phyloP scores from a whole-genome alignment of 2,329 filamentous ascomycete species.

The Pseudopithomyces chartarum region DNA sequence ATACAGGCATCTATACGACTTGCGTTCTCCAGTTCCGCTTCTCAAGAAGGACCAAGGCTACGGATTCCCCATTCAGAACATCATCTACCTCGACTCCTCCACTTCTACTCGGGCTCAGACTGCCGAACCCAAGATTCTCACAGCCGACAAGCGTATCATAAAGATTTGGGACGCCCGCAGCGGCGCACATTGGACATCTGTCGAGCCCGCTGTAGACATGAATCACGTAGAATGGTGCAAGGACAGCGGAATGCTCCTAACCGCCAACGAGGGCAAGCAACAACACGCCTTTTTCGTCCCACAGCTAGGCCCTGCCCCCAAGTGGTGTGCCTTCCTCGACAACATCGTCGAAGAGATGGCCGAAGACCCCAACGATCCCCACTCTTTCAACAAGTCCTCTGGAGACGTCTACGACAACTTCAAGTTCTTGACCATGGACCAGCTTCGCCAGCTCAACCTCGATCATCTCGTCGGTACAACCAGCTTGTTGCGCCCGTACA shows the following conservation, averaged over 20 bases:
- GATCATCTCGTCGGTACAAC: slow-evolving; percentile 90
- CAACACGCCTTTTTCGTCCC: slow-evolving; percentile 96
- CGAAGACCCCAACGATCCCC: slow-evolving; percentile 71
- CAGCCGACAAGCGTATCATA: slow-evolving; percentile 92
- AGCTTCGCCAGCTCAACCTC: slow-evolving; percentile 83
- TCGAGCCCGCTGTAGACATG: slow-evolving; percentile 92
- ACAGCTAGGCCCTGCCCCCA: slow-evolving; percentile 88
- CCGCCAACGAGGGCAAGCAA: slow-evolving; percentile 93
- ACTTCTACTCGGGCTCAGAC: slow-evolving; percentile 69
- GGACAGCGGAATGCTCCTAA: slow-evolving; percentile 91
- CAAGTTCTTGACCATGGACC: slow-evolving; percentile 91
- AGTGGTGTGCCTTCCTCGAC: slow-evolving; percentile 96
- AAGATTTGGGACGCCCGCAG: slow-evolving; percentile 90
- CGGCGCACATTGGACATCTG: slow-evolving; percentile 90
- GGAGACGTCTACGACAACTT: slow-evolving; percentile 97
- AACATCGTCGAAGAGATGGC: slow-evolving; percentile 99
- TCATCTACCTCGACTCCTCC: slow-evolving; percentile 71
- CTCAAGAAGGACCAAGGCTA: slow-evolving; percentile 96
- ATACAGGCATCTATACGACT: slow-evolving; percentile 75
- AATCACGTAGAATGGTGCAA: slow-evolving; percentile 94
- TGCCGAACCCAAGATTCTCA: slow-evolving; percentile 76
- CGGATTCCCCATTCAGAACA: slow-evolving; percentile 86
- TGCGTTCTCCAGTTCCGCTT: slow-evolving; percentile 83
- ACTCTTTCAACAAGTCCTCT: slow-evolving; percentile 58
- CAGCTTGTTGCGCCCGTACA: slow-evolving; percentile 88